Percentiles rank a stretch among this genome's conserved stretches.
Conservation (phyloP, 257 asterid genomes). For the Solanum sparsipilum region DNA sequence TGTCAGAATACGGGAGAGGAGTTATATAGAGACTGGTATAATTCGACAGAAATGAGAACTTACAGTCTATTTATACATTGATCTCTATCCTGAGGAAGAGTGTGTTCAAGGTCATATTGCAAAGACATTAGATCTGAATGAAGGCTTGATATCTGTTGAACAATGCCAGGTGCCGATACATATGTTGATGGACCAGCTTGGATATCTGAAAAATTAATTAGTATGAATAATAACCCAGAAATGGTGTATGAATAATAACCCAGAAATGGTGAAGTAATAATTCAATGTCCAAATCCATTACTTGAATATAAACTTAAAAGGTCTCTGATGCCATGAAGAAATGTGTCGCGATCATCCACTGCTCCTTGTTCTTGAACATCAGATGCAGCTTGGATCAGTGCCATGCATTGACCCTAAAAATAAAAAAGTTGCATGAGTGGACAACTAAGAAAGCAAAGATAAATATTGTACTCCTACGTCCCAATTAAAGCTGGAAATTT, state of each 20-base stretch:
- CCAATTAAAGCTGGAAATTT: neutral
- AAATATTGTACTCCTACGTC: neutral
- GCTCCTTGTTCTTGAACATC: conserved; percentile 97
- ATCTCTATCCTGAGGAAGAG: conserved; percentile 93
- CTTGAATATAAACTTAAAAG: conserved; percentile 95
- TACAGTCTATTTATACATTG: conserved; percentile 83
- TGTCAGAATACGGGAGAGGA: neutral
- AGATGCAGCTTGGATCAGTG: conserved; percentile 81
- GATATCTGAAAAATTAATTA: conserved; percentile 37
- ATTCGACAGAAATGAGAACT: conserved; percentile 16
- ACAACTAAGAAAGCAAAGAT: neutral
- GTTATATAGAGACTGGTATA: neutral
- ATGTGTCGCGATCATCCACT: conserved; percentile 90
- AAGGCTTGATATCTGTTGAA: conserved; percentile 85
- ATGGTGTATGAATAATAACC: neutral
- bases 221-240: neutral
- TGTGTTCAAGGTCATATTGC: conserved; percentile 84
- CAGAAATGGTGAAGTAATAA: neutral
- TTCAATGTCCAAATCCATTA: conserved; percentile 22
- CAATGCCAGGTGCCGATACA: conserved; percentile 92
- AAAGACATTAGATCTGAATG: conserved; percentile 69
- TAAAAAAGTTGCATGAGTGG: conserved; percentile 2
- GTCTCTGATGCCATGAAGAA: conserved; percentile 91
- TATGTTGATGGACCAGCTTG: conserved; percentile 87
- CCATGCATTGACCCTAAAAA: conserved; percentile 60